Conservation (phyloP, 345 rosid genomes). For the Punica granatum region DNA sequence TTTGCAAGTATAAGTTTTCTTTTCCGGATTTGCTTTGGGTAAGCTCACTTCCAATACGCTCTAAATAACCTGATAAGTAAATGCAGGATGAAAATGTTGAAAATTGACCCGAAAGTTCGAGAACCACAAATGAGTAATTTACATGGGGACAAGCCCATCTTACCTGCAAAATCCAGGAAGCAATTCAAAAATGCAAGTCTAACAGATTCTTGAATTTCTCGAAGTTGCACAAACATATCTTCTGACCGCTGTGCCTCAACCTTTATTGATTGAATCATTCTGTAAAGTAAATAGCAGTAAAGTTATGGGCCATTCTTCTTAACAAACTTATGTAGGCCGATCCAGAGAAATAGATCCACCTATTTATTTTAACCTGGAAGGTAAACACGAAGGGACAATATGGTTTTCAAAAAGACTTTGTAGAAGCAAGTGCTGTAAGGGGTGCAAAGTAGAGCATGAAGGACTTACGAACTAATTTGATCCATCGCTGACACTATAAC, state of each 20-base stretch:
- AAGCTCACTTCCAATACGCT: constrained; percentile 51
- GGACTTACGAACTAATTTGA: constrained; percentile 75
- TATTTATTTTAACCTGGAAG: neutral
- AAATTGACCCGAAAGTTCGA: neutral
- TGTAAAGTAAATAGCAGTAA: constrained; percentile 21
- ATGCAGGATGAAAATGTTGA: constrained; percentile 12
- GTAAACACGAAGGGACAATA: neutral
- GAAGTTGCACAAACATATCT: constrained; percentile 65
- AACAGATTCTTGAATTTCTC: constrained; percentile 83
- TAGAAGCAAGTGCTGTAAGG: neutral
- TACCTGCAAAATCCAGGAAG: constrained; percentile 98
- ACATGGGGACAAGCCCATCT: constrained; percentile 4
- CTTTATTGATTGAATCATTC: constrained; percentile 78
- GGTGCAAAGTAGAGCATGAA: neutral
- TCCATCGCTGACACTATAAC: constrained; percentile 73
- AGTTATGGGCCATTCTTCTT: neutral
- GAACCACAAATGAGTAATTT: neutral
- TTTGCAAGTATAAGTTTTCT: constrained; percentile 42
- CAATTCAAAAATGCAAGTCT: constrained; percentile 89
- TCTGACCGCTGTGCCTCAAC: constrained; percentile 73
- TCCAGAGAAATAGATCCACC: neutral
- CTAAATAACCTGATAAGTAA: constrained; percentile 45
- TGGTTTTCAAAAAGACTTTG: neutral
- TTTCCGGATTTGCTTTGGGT: constrained; percentile 40
- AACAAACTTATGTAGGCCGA: constrained; percentile 6